Base-by-base conservation (phyloP, 1,284 basidiomycete species). In the Anthracocystis setariae region DNA sequence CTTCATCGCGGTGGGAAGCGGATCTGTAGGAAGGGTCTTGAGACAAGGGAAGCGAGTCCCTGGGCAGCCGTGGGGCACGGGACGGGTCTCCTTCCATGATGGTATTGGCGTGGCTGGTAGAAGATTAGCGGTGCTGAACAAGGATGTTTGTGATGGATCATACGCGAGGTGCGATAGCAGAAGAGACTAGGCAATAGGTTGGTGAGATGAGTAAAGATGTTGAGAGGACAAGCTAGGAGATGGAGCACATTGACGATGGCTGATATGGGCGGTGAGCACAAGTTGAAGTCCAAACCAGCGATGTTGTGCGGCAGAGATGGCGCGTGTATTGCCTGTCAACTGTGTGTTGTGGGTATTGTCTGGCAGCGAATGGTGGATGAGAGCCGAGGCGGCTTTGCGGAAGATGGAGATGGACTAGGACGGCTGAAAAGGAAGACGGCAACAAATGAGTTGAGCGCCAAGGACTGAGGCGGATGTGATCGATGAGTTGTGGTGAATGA, bases 81-180 rank as follows among this genome's bases (percentile, higher is more conserved):
- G 53, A 57, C 18, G 64, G 29, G n/a, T 67, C 49, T 20, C 57
- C 64, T 40, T 67, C 64, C 64, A 67, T 67, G 18, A 7, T 47
- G 10, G 51, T 29, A 40, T 2, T 44, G 29, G 12, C 1, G 7
- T n/a, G 35, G 15, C 21, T 23, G 12, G 20, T 23, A 8, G 21
- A 15, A 18, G 4, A 42, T 5, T 4, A 21, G 40, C 40, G 40
- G 3, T 5, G 20, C 20, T 12, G 12, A 18, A 12, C 9, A 2
- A 10, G 8, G 3, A 23, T 15, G 40, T n/a, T n/a, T n/a, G n/a
- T 20, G 9, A 13, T 5, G 21, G 21, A 23, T 23, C 40, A 23
- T 12, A 3, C n/a, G 18, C 40, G 17, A 13, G 17, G 27, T 46
- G 45, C 45, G 29, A 46, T 7, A 37, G 8, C 35, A n/a, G 8